Conservation (phyloP, 345 rosid species). For the Durio zibethinus region DNA sequence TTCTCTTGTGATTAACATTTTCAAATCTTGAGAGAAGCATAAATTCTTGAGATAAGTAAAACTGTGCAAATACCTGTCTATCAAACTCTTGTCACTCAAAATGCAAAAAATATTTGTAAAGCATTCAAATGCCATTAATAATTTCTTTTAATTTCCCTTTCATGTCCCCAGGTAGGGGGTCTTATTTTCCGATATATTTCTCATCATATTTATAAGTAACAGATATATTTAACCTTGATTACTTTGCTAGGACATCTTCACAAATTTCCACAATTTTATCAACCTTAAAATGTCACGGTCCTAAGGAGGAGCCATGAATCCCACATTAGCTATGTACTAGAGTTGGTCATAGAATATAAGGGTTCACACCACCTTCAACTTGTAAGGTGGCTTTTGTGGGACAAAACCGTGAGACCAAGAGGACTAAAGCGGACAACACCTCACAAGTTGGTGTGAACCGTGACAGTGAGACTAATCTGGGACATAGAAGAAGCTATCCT, state of each 20-base stretch:
- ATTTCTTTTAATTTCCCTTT: not conserved
- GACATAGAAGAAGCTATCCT: no score
- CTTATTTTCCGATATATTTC: not conserved
- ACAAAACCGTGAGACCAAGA: no score
- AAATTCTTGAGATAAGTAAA: not conserved
- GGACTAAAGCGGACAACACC: no score
- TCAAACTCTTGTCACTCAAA: not conserved
- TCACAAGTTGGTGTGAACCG: no score
- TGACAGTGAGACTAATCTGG: no score
- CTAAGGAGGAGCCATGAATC: no score
- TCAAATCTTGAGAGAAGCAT: not conserved
- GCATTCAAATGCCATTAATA: not conserved
- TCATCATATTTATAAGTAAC: not conserved
- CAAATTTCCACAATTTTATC: slow-evolving; percentile 7
- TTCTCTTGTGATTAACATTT: not conserved
- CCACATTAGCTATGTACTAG: no score
- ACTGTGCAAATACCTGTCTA: not conserved
- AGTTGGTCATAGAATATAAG: no score
- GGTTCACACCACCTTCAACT: no score
- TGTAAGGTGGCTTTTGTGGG: no score
- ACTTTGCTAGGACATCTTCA: not conserved
- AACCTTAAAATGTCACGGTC: no score
- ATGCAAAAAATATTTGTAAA: not conserved
- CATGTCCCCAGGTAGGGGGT: not conserved
- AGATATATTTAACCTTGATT: not conserved